Evolutionary conservation across 345 rosid species (phyloP), one percentile per base, ranked within the genome.

Genomic region (Gossypium sturtianum): DNA sequence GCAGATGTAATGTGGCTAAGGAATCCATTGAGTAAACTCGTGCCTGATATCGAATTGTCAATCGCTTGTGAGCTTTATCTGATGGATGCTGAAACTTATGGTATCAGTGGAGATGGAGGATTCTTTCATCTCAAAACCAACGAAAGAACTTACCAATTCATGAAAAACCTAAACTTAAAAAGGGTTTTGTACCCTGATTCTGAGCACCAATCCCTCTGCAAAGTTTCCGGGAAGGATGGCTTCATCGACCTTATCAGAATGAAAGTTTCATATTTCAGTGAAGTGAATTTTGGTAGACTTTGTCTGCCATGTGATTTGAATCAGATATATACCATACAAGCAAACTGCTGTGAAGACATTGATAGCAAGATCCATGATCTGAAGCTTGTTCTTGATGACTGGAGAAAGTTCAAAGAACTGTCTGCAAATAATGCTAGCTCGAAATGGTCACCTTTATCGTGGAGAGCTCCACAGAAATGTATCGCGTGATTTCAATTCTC

Each of bases 1-100:
- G 85, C 83, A 51, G 88, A 89, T 65, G 86, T 81, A 22, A 78
- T 85, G 86, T 87, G 91, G 93, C 25, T 89, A 15, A 82, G 84
- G 77, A 85, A 88, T 76, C 97, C 91, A 47, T 25, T 85, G 44
- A 16, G 44, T 38, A 74, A 49, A 2, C 56, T 87, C 7, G 1
- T 56, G 41, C 15, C 63, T 12, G 0, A 1, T 1, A 4, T 47
- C 29, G 66, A 67, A 41, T 0, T 90, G 22, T 70, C 83, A 49
- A 71, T 79, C 56, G 81, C 81, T 5, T 87, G 88, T n/a, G 72
- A 80, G 69, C 71, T 75, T 57, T 34, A 58, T 68, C 38, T 72
- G 17, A 29, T 15, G 25, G 66, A 71, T 47, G 10, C 3, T 54
- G 38, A 52, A 56, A 75, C 43, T 19, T 25, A 22, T 2, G 47